Conservation (phyloP, 495 filamentous ascomycete species). For the Chaetomium cochliodes region DNA sequence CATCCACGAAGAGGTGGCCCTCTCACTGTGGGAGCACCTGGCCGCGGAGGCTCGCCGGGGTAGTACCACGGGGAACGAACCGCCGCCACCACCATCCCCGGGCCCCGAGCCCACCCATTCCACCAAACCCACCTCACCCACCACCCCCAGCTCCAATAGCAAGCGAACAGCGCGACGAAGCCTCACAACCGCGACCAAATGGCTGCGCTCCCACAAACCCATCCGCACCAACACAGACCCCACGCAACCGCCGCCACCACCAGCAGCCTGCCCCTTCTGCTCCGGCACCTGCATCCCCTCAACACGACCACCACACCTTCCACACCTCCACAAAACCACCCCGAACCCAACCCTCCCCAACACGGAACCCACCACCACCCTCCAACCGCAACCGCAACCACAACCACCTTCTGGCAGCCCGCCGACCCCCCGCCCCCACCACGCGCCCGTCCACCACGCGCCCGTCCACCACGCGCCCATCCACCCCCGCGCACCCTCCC, state of each 20-base stretch:
- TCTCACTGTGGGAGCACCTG: constrained; percentile 24
- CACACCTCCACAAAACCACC: not conserved
- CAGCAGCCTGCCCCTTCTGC: not conserved
- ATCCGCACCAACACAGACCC: not conserved
- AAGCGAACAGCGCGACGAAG: not conserved
- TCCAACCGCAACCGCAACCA: not conserved
- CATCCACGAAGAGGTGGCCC: constrained; percentile 27
- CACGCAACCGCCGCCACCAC: not conserved
- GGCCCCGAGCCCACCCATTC: not conserved
- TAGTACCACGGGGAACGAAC: not conserved
- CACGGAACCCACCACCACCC: not conserved
- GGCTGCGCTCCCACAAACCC: too few species aligned
- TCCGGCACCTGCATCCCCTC: not conserved
- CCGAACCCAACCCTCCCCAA: not conserved
- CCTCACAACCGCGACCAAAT: not conserved
- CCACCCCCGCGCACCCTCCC: not conserved
- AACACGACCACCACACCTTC: not conserved
- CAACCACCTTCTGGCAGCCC: not conserved
- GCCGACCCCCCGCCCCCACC: not conserved
- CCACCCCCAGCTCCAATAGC: not conserved
- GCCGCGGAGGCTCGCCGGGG: not conserved
- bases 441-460: not conserved
- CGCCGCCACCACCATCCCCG: not conserved
- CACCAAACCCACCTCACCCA: not conserved
- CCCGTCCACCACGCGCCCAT: not conserved